Conservation (phyloP, 2,329 filamentous ascomycete genomes). For the Botrytis tulipae region DNA sequence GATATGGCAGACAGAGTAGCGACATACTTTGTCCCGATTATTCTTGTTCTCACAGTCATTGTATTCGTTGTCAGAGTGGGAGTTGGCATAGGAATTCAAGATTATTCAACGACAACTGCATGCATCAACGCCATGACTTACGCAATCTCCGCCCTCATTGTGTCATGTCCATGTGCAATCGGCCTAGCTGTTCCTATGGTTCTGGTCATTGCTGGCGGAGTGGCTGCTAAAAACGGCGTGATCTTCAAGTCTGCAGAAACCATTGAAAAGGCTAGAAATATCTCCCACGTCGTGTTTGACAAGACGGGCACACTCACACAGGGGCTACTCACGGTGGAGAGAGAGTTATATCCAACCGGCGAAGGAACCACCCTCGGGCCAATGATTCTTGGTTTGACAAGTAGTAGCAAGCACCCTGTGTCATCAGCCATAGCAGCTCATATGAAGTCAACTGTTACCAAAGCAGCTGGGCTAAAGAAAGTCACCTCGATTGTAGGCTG, state of each 20-base stretch:
- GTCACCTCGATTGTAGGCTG: conserved; percentile 46
- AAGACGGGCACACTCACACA: conserved; percentile 76
- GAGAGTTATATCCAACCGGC: conserved; percentile 41
- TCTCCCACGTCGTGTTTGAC: conserved; percentile 71
- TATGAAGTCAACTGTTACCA: conserved; percentile 36
- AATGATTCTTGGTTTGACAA: conserved; percentile 41
- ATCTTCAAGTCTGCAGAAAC: conserved; percentile 66
- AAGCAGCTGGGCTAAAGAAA: no score
- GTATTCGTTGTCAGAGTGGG: conserved; percentile 67
- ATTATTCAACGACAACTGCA: conserved; percentile 48
- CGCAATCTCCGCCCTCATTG: conserved; percentile 63
- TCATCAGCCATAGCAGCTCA: conserved; percentile 39
- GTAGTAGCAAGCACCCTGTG: conserved; percentile 26
- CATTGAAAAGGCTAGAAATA: conserved; percentile 60
- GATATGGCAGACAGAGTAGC: conserved; percentile 67
- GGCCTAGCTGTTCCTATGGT: conserved; percentile 73
- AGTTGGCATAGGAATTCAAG: conserved; percentile 48
- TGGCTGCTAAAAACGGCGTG: conserved; percentile 62
- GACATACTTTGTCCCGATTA: conserved; percentile 65
- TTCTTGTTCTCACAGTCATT: conserved; percentile 56
- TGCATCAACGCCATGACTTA: conserved; percentile 65
- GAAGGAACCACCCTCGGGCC: conserved; percentile 21
- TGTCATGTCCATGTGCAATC: conserved; percentile 78
- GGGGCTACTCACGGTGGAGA: conserved; percentile 50
- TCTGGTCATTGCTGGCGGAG: conserved; percentile 65